Base-by-base conservation (phyloP, 441 rosid genomes). In the Euphorbia celastroides region DNA sequence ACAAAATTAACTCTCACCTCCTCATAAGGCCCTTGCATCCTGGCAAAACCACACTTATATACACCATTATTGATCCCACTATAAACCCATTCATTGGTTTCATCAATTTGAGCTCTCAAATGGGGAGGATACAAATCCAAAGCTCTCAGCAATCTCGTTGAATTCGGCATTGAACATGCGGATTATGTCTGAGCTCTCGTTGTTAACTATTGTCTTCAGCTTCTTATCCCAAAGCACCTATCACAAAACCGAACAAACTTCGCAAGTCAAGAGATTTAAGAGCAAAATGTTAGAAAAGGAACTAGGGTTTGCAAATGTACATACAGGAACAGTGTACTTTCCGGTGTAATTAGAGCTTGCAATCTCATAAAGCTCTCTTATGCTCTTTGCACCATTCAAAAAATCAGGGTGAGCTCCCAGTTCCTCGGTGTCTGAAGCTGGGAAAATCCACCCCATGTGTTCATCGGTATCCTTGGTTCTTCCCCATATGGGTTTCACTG, bases 221-320 rank as follows among this genome's bases (percentile, higher is more conserved):
- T 88, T 93, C 90, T 88, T 90, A 81, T 93, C 98, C 97, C 98
- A 93, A 5, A 93, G 78, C 50, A 90, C 86, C 96, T 92, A 56
- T 22, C 46, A 80, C 14, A 2, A 55, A 69, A 56, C 56, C 17
- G 73, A 55, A 72, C 8, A n/a, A n/a, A 57, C 38, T 38, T 51
- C 51, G 31, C 14, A 19, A 50, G 22, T 31, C 22, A 44, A 56
- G 57, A 74, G 48, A 62, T 25, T 62, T 20, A 70, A 19, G 31
- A 23, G 31, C 59, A 5, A 13, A 72, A 67, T 70, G 7, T 3
- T 17, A 13, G 34, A 56, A 62, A 65, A 16, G 56, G 9, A 34
- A 55, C 30, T 11, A 12, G 30, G 14, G 22, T 8, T 55, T 25
- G 31, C 32, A 12, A 55, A 12, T 10, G 16, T 57, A 88, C 98